Evolutionary conservation across 495 filamentous ascomycete genomes (phyloP).

Genomic region (Penicillium egyptiacum): DNA sequence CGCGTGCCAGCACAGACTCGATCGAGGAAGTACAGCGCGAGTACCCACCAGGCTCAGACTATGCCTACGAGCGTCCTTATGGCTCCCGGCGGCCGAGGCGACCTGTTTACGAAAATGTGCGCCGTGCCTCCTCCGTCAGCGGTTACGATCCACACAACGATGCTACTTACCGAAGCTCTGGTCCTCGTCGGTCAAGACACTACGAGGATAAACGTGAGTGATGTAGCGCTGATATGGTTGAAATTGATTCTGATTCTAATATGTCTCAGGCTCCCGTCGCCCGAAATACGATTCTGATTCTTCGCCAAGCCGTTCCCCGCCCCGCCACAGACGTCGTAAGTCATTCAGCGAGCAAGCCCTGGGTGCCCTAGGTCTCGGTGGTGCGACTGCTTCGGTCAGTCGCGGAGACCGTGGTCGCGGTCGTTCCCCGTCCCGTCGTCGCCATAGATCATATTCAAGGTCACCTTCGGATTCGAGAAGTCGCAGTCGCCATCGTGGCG

Average conservation of each 20-base stretch:
- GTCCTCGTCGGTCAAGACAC: conserved; percentile 53
- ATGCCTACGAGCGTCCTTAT: conserved; percentile 52
- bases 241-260: not conserved
- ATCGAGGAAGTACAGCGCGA: conserved; percentile 69
- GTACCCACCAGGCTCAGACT: conserved; percentile 55
- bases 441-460: conserved; percentile 56
- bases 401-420: conserved; percentile 24
- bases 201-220: conserved; percentile 51
- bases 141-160: conserved; percentile 49
- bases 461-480: conserved; percentile 50
- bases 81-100: conserved; percentile 44
- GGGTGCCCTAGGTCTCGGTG: conserved; percentile 64
- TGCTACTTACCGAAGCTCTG: conserved; percentile 57
- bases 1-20: conserved; percentile 57
- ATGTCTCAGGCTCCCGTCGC: conserved; percentile 38
- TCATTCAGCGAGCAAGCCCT: conserved; percentile 72
- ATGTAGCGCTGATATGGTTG: not conserved
- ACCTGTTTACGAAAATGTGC: conserved; percentile 35
- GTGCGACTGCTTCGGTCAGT: conserved; percentile 36
- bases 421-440: conserved; percentile 45
- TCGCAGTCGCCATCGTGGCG: conserved; percentile 43
- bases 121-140: conserved; percentile 47
- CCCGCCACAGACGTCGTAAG: conserved; percentile 57
- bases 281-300: conserved; percentile 39
- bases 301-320: conserved; percentile 45